These are phyloP conservation scores for Linnemannia zychae DNA, from an alignment of 192 early-diverging fungal genomes.

Conservation along the genomic window DNA sequence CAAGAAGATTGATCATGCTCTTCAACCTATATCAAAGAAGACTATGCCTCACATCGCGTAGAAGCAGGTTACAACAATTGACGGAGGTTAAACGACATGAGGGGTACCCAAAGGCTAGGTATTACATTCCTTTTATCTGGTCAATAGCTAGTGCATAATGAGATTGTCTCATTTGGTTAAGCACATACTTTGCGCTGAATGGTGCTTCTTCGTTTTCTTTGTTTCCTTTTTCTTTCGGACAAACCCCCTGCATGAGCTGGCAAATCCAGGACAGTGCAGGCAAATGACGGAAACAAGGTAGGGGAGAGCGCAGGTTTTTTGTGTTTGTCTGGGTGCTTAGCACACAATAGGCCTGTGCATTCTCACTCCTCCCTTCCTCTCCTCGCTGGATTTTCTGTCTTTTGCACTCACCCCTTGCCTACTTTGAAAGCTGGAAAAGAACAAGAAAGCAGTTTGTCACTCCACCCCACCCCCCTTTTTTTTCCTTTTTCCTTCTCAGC, in stretches of 20 bases:
- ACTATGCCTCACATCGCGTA: too few relatives aligned
- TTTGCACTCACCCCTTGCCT: neutral
- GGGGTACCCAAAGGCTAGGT: too few relatives aligned
- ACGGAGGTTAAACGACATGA: too few relatives aligned
- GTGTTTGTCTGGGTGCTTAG: neutral
- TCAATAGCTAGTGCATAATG: too few relatives aligned
- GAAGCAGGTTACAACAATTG: too few relatives aligned
- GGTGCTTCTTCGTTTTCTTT: neutral
- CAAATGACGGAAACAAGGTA: neutral
- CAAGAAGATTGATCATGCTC: too few relatives aligned
- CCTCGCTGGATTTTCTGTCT: neutral
- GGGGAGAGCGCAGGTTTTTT: neutral
- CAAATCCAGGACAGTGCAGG: neutral
- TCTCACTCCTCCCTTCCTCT: neutral
- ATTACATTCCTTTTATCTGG: too few relatives aligned
- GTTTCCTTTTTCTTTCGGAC: neutral
- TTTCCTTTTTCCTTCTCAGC: neutral
- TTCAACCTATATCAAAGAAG: too few relatives aligned
- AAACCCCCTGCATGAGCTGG: slow-evolving; percentile 6
- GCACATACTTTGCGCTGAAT: neutral
- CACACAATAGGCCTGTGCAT: neutral
- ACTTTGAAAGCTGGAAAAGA: neutral
- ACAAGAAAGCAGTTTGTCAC: neutral
- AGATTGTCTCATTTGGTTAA: neutral
- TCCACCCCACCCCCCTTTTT: neutral